These are phyloP conservation scores for Hippophae tibetana DNA, from an alignment of 306 rosid species.

Conservation along the genomic window DNA sequence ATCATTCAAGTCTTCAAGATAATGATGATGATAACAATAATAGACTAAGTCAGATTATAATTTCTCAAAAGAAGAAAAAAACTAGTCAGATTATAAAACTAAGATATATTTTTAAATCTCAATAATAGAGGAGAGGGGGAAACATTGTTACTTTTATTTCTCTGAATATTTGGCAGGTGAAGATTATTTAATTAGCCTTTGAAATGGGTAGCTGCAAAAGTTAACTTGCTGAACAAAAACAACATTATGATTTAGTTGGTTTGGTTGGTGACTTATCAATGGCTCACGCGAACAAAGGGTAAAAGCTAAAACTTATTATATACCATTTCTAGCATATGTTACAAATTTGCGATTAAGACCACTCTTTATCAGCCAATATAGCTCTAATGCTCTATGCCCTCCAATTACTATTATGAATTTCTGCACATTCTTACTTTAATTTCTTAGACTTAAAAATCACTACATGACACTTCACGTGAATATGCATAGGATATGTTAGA, in stretches of 20 bases:
- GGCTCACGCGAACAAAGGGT: neutral
- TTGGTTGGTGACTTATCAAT: neutral
- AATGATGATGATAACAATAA: no score
- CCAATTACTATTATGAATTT: neutral
- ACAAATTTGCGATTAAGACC: neutral
- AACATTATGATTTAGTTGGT: neutral
- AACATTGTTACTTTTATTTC: neutral
- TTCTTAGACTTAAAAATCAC: neutral
- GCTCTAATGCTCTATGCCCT: neutral
- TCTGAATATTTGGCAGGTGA: neutral
- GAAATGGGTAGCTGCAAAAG: neutral
- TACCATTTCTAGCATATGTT: neutral
- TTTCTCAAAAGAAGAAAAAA: no score
- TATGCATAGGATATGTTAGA: neutral
- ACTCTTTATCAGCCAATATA: neutral
- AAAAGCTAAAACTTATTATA: neutral
- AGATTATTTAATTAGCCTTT: neutral
- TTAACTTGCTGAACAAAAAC: neutral
- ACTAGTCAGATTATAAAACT: neutral
- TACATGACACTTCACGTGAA: neutral
- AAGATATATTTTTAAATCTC: neutral
- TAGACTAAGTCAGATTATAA: no score
- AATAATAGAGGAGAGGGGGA: neutral
- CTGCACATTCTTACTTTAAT: neutral
- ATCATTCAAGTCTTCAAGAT: no score